Percentiles rank a stretch among this genome's conserved stretches.
These are phyloP conservation scores for Stagonosporopsis cucurbitacearum DNA, from an alignment of 2,329 filamentous ascomycete species.

Conservation along the genomic window DNA sequence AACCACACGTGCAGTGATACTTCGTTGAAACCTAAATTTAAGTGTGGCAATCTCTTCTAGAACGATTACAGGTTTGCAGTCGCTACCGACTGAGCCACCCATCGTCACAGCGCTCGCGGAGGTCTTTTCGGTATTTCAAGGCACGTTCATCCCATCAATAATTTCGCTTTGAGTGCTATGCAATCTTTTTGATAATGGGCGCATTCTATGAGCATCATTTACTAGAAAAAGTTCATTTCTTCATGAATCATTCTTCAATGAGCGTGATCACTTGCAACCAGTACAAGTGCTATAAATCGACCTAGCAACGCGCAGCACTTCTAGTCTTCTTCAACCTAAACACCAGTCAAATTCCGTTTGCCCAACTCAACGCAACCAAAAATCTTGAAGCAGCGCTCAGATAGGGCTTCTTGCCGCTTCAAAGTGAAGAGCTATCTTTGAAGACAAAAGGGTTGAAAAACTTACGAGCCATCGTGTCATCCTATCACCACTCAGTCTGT, in stretches of 20 bases:
- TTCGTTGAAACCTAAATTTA: not conserved
- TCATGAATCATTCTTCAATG: not conserved
- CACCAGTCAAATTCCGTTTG: no score
- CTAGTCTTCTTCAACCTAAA: no score
- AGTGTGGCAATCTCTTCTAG: not conserved
- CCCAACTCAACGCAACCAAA: no score
- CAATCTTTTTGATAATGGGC: not conserved
- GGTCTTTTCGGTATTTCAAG: not conserved
- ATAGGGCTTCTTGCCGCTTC: not conserved
- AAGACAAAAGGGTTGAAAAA: not conserved
- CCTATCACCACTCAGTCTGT: not conserved
- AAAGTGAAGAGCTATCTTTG: not conserved
- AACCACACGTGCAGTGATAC: no score
- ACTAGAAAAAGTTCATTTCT: no score
- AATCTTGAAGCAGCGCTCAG: no score
- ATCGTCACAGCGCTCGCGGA: no score
- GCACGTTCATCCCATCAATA: not conserved
- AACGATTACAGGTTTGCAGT: no score
- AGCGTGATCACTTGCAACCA: not conserved
- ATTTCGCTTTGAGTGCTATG: not conserved
- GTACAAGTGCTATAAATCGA: not conserved
- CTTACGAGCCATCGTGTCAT: not conserved
- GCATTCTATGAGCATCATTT: not conserved
- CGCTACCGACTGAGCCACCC: not conserved
- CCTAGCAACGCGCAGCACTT: no score